Evolutionary conservation across 306 rosid species (phyloP).

Genomic region (Cicer yamashitae): DNA sequence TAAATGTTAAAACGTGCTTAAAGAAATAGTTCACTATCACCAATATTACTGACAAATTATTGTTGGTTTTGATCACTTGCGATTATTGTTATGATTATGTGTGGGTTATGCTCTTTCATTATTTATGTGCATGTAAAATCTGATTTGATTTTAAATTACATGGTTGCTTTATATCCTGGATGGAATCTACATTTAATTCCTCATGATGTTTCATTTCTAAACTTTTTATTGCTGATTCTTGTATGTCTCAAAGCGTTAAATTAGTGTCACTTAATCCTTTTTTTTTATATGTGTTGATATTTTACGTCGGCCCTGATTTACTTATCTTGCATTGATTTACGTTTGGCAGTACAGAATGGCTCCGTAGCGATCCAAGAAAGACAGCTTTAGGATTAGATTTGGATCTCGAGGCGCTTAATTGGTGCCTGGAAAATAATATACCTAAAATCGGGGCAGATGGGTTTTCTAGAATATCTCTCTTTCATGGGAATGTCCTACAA

Average conservation of each 20-base stretch:
- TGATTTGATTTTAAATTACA: background rate
- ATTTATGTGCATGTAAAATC: constrained; percentile 20
- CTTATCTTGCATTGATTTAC: constrained; percentile 38
- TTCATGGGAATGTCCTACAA: constrained; percentile 86
- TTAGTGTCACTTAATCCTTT: background rate
- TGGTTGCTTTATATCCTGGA: constrained; percentile 16
- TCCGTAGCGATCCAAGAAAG: constrained; percentile 75
- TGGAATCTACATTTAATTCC: background rate
- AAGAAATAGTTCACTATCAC: background rate
- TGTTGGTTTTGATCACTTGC: constrained; percentile 17
- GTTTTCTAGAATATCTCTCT: constrained; percentile 79
- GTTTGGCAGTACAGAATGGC: constrained; percentile 78
- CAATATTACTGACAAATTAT: background rate
- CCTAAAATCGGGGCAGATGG: constrained; percentile 72
- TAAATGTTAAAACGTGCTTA: too few species aligned
- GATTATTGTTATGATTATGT: background rate
- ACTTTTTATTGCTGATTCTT: constrained; percentile 6
- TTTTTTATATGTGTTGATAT: constrained; percentile 8
- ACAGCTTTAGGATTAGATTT: constrained; percentile 88
- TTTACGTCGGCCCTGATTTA: constrained; percentile 16
- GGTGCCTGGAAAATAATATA: constrained; percentile 86
- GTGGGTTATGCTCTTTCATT: background rate
- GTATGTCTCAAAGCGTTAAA: constrained; percentile 8
- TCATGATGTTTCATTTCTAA: constrained; percentile 4
- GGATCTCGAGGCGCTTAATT: constrained; percentile 76